These are phyloP conservation scores for Hura crepitans DNA, from an alignment of 441 rosid genomes.

Conservation along the genomic window DNA sequence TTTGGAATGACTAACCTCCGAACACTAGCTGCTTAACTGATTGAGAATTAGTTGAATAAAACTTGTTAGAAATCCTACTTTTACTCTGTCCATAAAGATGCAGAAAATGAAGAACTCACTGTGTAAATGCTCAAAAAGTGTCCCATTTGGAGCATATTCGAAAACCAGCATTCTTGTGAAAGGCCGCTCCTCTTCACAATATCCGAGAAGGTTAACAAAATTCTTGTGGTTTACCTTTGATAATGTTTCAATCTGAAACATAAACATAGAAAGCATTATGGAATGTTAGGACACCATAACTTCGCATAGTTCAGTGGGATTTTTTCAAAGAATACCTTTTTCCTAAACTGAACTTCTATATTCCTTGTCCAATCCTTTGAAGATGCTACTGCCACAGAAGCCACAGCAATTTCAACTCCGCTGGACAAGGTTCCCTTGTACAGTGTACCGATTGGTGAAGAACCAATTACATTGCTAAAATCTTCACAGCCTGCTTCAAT, in stretches of 20 bases:
- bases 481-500: slow-evolving; percentile 95
- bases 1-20: slow-evolving; percentile 16
- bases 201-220: slow-evolving; percentile 80
- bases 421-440: slow-evolving; percentile 91
- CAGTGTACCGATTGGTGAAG: slow-evolving; percentile 57
- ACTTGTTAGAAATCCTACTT: background rate
- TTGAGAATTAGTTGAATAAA: slow-evolving; percentile 39
- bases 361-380: slow-evolving; percentile 56
- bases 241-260: slow-evolving; percentile 60
- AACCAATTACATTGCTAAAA: slow-evolving; percentile 87
- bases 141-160: slow-evolving; percentile 94
- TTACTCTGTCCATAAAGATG: background rate
- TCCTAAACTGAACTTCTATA: slow-evolving; percentile 62
- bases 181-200: slow-evolving; percentile 77
- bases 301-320: background rate
- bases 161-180: slow-evolving; percentile 90
- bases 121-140: slow-evolving; percentile 89
- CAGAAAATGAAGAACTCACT: slow-evolving; percentile 42
- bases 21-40: slow-evolving; percentile 55
- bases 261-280: slow-evolving; percentile 18
- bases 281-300: background rate
- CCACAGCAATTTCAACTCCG: slow-evolving; percentile 87
- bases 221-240: slow-evolving; percentile 90
- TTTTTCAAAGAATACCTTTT: slow-evolving; percentile 49
- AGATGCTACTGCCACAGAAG: slow-evolving; percentile 48